Base-by-base conservation (phyloP, 208 protist genomes). In the Trypanosoma congolense region DNA sequence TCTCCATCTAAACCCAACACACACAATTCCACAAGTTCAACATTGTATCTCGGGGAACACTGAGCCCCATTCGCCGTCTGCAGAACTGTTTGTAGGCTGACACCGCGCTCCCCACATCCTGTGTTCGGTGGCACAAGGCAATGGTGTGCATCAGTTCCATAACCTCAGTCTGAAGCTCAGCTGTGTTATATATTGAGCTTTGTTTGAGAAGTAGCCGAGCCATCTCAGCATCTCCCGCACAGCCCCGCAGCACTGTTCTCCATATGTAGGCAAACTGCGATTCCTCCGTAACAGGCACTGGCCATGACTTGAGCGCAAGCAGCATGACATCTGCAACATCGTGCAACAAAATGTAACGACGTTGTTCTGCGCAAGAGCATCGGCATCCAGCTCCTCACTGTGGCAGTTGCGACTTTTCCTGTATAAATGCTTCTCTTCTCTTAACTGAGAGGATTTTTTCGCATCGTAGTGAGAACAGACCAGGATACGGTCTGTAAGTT, bases 31-130 rank as follows among this genome's bases (percentile, higher is more conserved):
- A 72, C 28, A 2, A 72, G 51, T 30, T 50, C 44, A 72, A 38
- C 65, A 72, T 65, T 9, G 47, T 63, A 19, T 59, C 36, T 21
- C 43, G 38, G 0, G 65, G 65, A 16, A 72, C 16, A 35, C 38
- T 14, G 29, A 65, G 44, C 6, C 58, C 57, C 30, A 48, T 45
- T 16, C 46, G 64, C 16, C 36, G 9, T 1, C 36, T 26, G 18
- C 49, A 33, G 55, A 71, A 76, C 4, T 2, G 22, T 8, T 24
- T 14, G 45, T 71, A 76, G 22, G 70, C 62, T 12, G 56, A 19
- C 4, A 30, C 54, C 0, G 64, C 63, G 21, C 29, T 61, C 22
- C 25, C 24, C 21, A 40, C 26, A 42, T 76, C 70, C 3, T 63
- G 48, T 14, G 63, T 57, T 5, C 45, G 10, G 30, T 41, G 38